Percentiles rank a stretch among this genome's conserved stretches.
phyloP scores from a whole-genome alignment of 768 basidiomycete genomes.

The Boletus fagicola region DNA sequence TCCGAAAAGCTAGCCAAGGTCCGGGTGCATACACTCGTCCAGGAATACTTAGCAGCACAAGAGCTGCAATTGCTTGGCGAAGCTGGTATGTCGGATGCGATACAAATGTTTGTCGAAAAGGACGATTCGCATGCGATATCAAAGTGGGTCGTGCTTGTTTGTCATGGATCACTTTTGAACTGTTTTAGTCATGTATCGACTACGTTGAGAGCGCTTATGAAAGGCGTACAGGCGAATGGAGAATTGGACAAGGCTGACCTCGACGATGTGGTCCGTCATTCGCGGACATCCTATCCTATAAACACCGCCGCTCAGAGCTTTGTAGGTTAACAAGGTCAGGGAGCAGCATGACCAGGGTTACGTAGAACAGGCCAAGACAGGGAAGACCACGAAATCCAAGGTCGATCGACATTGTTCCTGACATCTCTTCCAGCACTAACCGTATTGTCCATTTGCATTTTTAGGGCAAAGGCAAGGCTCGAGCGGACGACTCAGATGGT shows the following conservation, averaged over 20 bases:
- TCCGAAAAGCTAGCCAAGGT: slow-evolving; percentile 79
- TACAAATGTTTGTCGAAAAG: slow-evolving; percentile 95
- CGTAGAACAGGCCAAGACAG: slow-evolving; percentile 42
- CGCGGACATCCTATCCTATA: neutral
- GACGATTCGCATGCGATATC: slow-evolving; percentile 93
- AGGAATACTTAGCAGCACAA: slow-evolving; percentile 89
- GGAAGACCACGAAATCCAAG: slow-evolving; percentile 44
- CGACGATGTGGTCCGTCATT: slow-evolving; percentile 61
- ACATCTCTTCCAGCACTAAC: neutral
- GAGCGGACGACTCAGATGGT: slow-evolving; percentile 51
- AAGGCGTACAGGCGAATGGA: slow-evolving; percentile 61
- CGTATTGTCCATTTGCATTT: neutral
- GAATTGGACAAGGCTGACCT: slow-evolving; percentile 72
- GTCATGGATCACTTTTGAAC: neutral
- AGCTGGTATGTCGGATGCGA: slow-evolving; percentile 89
- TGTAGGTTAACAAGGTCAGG: slow-evolving; percentile 66
- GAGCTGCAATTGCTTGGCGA: slow-evolving; percentile 90
- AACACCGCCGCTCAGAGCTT: neutral
- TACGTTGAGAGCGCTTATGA: slow-evolving; percentile 61
- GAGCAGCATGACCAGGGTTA: slow-evolving; percentile 67
- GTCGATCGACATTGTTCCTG: slow-evolving; percentile 27
- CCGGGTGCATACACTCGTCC: slow-evolving; percentile 84
- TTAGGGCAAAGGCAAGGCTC: slow-evolving; percentile 54
- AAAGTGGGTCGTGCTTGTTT: slow-evolving; percentile 49
- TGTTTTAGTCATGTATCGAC: slow-evolving; percentile 60